phyloP scores from a whole-genome alignment of 163 green algal species.

The Chloromonas sp. region DNA sequence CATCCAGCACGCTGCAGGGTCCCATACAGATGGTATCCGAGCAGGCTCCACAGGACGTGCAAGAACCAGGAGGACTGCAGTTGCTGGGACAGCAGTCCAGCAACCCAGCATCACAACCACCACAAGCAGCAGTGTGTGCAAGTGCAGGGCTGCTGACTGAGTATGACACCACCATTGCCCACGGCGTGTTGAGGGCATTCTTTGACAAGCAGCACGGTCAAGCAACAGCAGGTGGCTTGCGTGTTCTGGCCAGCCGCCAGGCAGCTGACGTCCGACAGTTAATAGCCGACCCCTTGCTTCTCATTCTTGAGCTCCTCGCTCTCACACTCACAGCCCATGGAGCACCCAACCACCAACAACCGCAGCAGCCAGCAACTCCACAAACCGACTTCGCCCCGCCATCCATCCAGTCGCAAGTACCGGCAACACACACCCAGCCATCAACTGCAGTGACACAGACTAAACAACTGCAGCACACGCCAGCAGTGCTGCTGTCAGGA shows the following conservation, averaged over 20 bases:
- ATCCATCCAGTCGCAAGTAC: background rate
- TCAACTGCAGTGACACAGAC: too few species aligned
- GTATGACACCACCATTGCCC: background rate
- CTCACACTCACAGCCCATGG: background rate
- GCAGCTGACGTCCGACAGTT: background rate
- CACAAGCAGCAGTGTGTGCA: background rate
- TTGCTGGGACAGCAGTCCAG: background rate
- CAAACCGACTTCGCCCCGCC: too few species aligned
- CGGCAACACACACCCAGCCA: background rate
- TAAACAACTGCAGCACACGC: background rate
- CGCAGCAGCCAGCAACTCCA: too few species aligned
- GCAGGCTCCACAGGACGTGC: too few species aligned
- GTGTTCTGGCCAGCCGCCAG: background rate
- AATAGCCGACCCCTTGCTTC: background rate
- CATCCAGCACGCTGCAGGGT: background rate
- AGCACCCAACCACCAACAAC: background rate
- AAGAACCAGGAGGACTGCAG: too few species aligned
- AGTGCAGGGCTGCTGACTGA: background rate
- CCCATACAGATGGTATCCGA: too few species aligned
- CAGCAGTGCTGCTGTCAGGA: background rate
- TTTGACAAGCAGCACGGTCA: background rate
- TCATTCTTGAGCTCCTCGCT: background rate
- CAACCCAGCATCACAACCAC: background rate
- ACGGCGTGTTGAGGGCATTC: background rate
- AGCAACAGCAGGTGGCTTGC: background rate